phyloP scores from a whole-genome alignment of 148 eudicot species.

The Salicornia ramosissima region DNA sequence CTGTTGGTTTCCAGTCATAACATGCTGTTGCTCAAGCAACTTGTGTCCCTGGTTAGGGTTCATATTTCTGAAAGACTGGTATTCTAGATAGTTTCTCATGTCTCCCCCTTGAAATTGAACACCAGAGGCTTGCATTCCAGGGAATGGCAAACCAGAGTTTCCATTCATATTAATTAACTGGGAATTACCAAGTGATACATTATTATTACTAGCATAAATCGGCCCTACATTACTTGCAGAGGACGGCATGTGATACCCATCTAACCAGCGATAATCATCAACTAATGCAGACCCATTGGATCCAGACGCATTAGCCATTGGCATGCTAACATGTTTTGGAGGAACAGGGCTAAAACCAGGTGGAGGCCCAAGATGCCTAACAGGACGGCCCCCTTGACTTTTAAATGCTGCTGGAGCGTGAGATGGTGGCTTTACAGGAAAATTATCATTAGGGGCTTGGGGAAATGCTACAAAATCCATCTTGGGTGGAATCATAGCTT shows the following conservation, averaged over 20 bases:
- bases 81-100: slow-evolving; percentile 28
- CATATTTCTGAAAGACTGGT: slow-evolving; percentile 29
- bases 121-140: slow-evolving; percentile 46
- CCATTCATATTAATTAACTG: slow-evolving; percentile 30
- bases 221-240: slow-evolving; percentile 26
- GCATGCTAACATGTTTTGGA: slow-evolving; percentile 34
- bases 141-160: slow-evolving; percentile 45
- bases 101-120: slow-evolving; percentile 37
- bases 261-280: slow-evolving; percentile 52
- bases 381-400: slow-evolving; percentile 43
- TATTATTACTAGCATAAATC: slow-evolving; percentile 25
- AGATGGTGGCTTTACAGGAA: slow-evolving; percentile 26
- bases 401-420: slow-evolving; percentile 31
- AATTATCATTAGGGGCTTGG: slow-evolving; percentile 22
- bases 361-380: slow-evolving; percentile 67
- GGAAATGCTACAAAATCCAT: slow-evolving; percentile 28
- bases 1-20: slow-evolving; percentile 37
- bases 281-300: slow-evolving; percentile 26
- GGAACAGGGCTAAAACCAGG: slow-evolving; percentile 60
- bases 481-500: slow-evolving; percentile 28
- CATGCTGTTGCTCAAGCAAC: slow-evolving; percentile 36
- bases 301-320: slow-evolving; percentile 27
- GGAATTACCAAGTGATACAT: slow-evolving; percentile 22
- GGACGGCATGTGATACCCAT: slow-evolving; percentile 41
- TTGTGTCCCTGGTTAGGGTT: slow-evolving; percentile 31